phyloP scores from a whole-genome alignment of 495 filamentous ascomycete genomes.

The Hypoxylon fuscum region DNA sequence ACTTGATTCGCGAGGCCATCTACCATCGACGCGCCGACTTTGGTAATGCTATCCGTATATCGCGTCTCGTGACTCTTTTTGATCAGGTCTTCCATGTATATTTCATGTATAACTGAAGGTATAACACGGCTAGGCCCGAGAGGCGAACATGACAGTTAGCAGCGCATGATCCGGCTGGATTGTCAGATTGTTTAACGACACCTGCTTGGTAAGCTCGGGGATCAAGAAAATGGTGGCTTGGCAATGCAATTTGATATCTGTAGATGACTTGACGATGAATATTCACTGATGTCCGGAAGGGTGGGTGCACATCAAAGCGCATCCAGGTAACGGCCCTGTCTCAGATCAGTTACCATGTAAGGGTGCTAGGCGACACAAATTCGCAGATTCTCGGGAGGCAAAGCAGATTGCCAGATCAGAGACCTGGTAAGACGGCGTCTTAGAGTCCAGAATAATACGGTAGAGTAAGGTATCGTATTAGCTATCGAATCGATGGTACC shows the following conservation, averaged over 20 bases:
- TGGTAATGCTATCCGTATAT: constrained; percentile 4
- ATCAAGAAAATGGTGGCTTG: constrained; percentile 6
- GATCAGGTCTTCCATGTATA: constrained; percentile 7
- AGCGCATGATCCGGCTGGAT: constrained; percentile 1
- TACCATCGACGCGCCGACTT: constrained; percentile 7
- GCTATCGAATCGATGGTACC: not conserved
- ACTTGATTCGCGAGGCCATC: constrained; percentile 1
- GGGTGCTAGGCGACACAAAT: constrained; percentile 10
- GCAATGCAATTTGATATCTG: constrained; percentile 11
- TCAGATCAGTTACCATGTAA: constrained; percentile 30
- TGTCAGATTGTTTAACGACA: constrained; percentile 1
- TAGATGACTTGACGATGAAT: not conserved
- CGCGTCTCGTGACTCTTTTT: constrained; percentile 13
- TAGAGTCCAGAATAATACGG: constrained; percentile 1
- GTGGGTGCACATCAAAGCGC: constrained; percentile 2
- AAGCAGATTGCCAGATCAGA: constrained; percentile 39
- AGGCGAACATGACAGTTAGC: not conserved
- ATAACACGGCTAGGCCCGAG: constrained; percentile 31
- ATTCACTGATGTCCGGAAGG: not conserved
- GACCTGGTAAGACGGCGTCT: constrained; percentile 34
- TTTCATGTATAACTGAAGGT: constrained; percentile 22
- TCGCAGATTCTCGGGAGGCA: constrained; percentile 38
- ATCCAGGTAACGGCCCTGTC: constrained; percentile 34
- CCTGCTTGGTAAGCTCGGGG: constrained; percentile 7
- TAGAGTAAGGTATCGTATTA: not conserved